Evolutionary conservation across 495 filamentous ascomycete species (phyloP).

Genomic region (Penicillium subrubescens): DNA sequence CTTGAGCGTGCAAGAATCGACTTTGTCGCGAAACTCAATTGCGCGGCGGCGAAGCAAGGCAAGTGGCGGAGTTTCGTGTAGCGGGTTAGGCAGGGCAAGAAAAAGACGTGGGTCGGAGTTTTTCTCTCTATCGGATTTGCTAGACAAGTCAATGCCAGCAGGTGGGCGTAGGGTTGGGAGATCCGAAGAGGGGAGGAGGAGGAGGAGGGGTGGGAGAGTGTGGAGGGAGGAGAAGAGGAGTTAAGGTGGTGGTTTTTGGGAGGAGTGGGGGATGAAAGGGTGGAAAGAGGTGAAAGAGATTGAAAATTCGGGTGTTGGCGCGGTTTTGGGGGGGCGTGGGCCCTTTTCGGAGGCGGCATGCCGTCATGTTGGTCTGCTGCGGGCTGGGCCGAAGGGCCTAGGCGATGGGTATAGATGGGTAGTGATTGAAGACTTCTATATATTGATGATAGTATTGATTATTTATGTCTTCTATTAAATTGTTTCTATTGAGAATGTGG

Average conservation of each 20-base stretch:
- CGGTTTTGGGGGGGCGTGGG: not conserved
- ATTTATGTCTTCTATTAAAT: not conserved
- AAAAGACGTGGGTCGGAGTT: slow-evolving; percentile 13
- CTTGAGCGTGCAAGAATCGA: not conserved
- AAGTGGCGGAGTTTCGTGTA: not conserved
- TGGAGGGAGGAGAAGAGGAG: slow-evolving; percentile 37
- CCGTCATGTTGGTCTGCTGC: slow-evolving; percentile 25
- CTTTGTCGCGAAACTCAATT: slow-evolving; percentile 25
- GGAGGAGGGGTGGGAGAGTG: slow-evolving; percentile 36
- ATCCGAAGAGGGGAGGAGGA: slow-evolving; percentile 30
- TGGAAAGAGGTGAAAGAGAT: slow-evolving; percentile 31
- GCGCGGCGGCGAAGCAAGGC: slow-evolving; percentile 4
- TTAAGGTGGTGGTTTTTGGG: slow-evolving; percentile 38
- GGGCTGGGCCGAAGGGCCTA: slow-evolving; percentile 10
- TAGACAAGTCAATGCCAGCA: slow-evolving; percentile 61
- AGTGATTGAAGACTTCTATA: not conserved
- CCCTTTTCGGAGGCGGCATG: slow-evolving; percentile 30
- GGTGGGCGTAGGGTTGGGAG: slow-evolving; percentile 27
- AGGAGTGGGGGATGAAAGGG: slow-evolving; percentile 26
- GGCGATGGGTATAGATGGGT: not conserved
- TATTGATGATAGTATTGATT: not conserved
- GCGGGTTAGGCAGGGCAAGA: slow-evolving; percentile 7
- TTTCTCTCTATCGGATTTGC: slow-evolving; percentile 33
- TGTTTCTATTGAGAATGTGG: not conserved
- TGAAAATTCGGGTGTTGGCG: slow-evolving; percentile 35